Percentiles rank a stretch among this genome's conserved stretches.
phyloP scores from a whole-genome alignment of 805 yeast species.

The Clavispora carvajalis region DNA sequence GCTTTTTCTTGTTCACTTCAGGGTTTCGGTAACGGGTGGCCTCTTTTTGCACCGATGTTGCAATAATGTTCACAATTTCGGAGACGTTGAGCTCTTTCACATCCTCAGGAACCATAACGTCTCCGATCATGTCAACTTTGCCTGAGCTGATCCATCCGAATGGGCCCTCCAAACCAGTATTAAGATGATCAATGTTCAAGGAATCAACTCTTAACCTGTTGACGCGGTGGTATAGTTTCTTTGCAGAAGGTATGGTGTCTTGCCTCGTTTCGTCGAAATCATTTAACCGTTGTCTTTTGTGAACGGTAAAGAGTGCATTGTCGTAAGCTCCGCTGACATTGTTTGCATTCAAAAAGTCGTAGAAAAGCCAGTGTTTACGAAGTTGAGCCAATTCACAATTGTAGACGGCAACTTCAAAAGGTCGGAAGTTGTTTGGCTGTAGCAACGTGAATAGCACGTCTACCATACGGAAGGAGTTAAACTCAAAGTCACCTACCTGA shows the following conservation, averaged over 20 bases:
- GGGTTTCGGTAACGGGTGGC: slow-evolving; percentile 40
- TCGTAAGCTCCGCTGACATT: slow-evolving; percentile 89
- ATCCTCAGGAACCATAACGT: slow-evolving; percentile 73
- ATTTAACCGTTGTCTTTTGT: slow-evolving; percentile 61
- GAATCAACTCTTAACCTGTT: slow-evolving; percentile 83
- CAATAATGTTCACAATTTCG: slow-evolving; percentile 46
- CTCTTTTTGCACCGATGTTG: slow-evolving; percentile 44
- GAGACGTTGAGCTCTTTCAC: slow-evolving; percentile 42
- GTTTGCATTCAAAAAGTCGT: slow-evolving; percentile 79
- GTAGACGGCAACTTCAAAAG: slow-evolving; percentile 83
- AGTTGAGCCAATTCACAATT: slow-evolving; percentile 74
- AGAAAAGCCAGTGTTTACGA: slow-evolving; percentile 90
- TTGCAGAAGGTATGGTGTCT: slow-evolving; percentile 10
- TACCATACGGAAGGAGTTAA: slow-evolving; percentile 74
- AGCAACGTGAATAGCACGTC: slow-evolving; percentile 77
- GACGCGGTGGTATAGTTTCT: slow-evolving; percentile 48
- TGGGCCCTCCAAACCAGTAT: slow-evolving; percentile 88
- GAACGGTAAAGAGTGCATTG: slow-evolving; percentile 87
- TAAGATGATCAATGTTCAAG: slow-evolving; percentile 80
- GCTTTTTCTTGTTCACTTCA: slow-evolving; percentile 23
- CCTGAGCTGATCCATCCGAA: slow-evolving; percentile 97
- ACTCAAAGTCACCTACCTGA: slow-evolving; percentile 88
- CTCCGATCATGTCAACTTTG: slow-evolving; percentile 89
- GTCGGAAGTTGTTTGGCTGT: slow-evolving; percentile 78
- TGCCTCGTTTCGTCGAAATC: slow-evolving; percentile 30